phyloP scores from a whole-genome alignment of 805 yeast species.

The Barnettozyma salicaria region DNA sequence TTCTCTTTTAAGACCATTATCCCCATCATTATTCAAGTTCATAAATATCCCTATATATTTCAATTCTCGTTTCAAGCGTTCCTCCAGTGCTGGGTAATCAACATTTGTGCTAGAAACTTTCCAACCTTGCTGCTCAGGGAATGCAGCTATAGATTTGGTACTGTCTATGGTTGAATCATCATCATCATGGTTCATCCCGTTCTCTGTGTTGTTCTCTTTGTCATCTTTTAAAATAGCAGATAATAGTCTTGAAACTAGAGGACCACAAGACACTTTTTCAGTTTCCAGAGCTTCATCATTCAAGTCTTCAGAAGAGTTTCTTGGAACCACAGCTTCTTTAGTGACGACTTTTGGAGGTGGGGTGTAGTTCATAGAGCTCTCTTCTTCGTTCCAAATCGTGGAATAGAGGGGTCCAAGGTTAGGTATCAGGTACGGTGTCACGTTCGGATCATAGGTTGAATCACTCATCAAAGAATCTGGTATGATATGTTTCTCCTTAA shows the following conservation, averaged over 20 bases:
- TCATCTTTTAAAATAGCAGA: conserved; percentile 65
- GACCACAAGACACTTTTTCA: conserved; percentile 83
- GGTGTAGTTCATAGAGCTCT: conserved; percentile 44
- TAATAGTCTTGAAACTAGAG: conserved; percentile 74
- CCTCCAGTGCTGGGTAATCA: conserved; percentile 80
- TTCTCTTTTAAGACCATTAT: conserved; percentile 23
- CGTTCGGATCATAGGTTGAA: conserved; percentile 55
- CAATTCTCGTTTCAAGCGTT: conserved; percentile 79
- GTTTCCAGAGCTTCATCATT: conserved; percentile 60
- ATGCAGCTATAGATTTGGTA: conserved; percentile 24
- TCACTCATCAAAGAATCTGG: conserved; percentile 39
- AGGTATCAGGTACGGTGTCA: conserved; percentile 76
- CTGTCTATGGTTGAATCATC: conserved; percentile 25
- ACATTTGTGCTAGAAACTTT: conserved; percentile 39
- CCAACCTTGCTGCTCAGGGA: conserved; percentile 43
- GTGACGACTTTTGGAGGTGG: conserved; percentile 43
- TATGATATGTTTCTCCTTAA: conserved; percentile 54
- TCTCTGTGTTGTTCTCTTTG: conserved; percentile 11
- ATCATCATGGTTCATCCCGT: conserved; percentile 23
- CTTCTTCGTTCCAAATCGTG: conserved; percentile 85
- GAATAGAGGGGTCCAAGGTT: conserved; percentile 78
- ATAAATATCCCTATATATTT: conserved; percentile 85
- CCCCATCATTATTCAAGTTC: conserved; percentile 35
- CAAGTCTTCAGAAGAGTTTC: conserved; percentile 51
- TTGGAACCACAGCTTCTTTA: conserved; percentile 41